Percentiles rank a stretch among this genome's conserved stretches.
Conservation (phyloP, 2,329 filamentous ascomycete genomes). For the Stenocarpella maydis region DNA sequence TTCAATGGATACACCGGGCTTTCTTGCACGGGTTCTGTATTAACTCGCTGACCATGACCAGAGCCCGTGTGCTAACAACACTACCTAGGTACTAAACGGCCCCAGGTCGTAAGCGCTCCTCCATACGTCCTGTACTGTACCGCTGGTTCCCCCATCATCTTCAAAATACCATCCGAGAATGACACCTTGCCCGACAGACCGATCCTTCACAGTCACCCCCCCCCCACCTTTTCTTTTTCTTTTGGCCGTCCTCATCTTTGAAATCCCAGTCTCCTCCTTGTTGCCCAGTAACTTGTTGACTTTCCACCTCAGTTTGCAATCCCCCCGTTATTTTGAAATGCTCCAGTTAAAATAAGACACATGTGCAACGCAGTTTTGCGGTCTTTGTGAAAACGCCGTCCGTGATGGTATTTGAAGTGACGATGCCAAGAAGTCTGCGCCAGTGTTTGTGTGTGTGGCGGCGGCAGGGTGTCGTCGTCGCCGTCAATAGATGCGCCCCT, state of each 20-base stretch:
- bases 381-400: slow-evolving; percentile 11
- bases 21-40: neutral
- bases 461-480: neutral
- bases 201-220: neutral
- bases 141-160: neutral
- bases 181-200: neutral
- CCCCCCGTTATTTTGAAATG: slow-evolving; percentile 5
- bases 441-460: neutral
- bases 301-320: neutral
- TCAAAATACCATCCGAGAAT: neutral
- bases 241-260: neutral
- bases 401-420: slow-evolving; percentile 17
- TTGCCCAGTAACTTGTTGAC: neutral
- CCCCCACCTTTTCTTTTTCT: neutral
- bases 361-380: slow-evolving; percentile 2
- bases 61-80: neutral
- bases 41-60: slow-evolving; percentile 4
- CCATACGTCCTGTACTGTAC: neutral
- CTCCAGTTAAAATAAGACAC: neutral
- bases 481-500: slow-evolving; percentile 9
- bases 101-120: neutral
- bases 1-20: neutral
- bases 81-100: neutral
- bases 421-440: slow-evolving; percentile 6
- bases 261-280: neutral